Percentiles rank a stretch among this genome's conserved stretches.
phyloP scores from a whole-genome alignment of 805 yeast species.

The Clavispora carvajalis region DNA sequence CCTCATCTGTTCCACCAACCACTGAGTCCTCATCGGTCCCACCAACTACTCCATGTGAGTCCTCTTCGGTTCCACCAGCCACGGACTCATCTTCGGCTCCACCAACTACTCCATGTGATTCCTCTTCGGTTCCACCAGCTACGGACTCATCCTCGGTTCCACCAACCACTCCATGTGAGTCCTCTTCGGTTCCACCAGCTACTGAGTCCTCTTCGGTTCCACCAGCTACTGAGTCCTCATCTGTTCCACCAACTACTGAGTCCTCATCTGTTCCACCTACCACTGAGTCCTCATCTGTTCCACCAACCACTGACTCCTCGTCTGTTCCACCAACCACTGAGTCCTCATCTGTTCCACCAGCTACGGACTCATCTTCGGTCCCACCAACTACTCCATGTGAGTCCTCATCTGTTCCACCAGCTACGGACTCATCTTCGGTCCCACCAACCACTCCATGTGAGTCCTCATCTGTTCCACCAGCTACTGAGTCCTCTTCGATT shows the following conservation, averaged over 20 bases:
- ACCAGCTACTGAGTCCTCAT: neutral
- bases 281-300: neutral
- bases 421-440: neutral
- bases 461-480: neutral
- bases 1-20: too few relatives aligned
- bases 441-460: too few relatives aligned
- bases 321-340: neutral
- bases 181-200: too few relatives aligned
- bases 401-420: neutral
- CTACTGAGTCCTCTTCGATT: too few relatives aligned
- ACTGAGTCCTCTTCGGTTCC: too few relatives aligned
- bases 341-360: neutral
- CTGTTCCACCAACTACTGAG: neutral
- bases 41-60: too few relatives aligned
- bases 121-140: neutral
- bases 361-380: neutral
- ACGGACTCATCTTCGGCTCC: neutral
- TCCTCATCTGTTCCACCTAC: neutral
- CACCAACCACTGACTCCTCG: neutral
- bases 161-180: too few relatives aligned
- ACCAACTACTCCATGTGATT: neutral
- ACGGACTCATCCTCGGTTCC: neutral
- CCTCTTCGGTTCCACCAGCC: neutral
- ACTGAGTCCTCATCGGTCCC: neutral
- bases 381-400: neutral